phyloP scores from a whole-genome alignment of 2,329 filamentous ascomycete species.

The Cordyceps militaris region DNA sequence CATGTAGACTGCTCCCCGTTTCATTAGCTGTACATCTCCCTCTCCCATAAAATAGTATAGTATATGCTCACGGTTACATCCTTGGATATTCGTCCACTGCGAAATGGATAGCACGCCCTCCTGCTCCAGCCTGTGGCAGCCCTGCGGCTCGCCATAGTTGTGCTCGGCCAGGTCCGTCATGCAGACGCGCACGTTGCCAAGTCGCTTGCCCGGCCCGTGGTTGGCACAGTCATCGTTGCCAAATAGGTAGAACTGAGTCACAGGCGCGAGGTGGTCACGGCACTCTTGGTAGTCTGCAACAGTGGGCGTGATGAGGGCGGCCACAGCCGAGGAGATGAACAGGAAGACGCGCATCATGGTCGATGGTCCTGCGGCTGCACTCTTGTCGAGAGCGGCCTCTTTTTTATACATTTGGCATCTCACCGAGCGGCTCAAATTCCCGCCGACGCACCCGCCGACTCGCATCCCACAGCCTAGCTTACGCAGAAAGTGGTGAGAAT shows the following conservation, averaged over 20 bases:
- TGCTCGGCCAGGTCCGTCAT: constrained; percentile 1
- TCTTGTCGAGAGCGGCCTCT: background rate
- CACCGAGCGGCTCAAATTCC: background rate
- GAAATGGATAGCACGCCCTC: background rate
- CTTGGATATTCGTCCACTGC: constrained; percentile 5
- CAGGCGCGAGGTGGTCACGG: constrained; percentile 2
- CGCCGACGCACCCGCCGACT: too few relatives aligned
- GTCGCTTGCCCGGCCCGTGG: background rate
- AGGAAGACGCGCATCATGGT: background rate
- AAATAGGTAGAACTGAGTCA: constrained; percentile 2
- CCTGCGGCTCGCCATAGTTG: constrained; percentile 8
- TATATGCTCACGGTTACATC: constrained; percentile 5
- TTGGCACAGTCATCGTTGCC: background rate
- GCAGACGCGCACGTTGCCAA: constrained; percentile 1
- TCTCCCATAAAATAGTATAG: too few relatives aligned
- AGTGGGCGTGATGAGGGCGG: background rate
- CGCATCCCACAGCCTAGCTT: background rate
- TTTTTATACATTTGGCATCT: background rate
- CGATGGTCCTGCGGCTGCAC: background rate
- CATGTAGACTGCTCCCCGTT: background rate
- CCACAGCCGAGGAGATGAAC: background rate
- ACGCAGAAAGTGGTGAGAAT: background rate
- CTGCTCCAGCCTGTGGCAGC: constrained; percentile 7
- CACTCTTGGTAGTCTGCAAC: constrained; percentile 1
- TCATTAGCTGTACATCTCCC: background rate